Percentiles rank a stretch among this genome's conserved stretches.
Conservation (phyloP, 1,139 yeast genomes). For the Eremothecium coryli region DNA sequence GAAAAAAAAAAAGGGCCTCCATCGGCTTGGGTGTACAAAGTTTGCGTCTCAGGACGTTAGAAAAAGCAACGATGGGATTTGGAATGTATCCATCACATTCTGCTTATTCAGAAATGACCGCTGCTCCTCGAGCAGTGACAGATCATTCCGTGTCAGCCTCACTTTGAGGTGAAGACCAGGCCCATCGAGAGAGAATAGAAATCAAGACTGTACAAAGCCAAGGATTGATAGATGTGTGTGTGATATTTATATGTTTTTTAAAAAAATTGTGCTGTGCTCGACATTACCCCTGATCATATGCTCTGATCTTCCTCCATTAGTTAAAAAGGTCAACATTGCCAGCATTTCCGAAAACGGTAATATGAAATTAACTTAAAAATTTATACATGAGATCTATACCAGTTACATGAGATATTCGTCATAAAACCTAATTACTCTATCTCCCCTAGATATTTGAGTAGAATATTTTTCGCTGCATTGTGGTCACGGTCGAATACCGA, state of each 20-base stretch:
- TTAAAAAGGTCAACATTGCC: conserved; percentile 3
- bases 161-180: no score
- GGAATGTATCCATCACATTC: no score
- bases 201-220: no score
- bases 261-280: no score
- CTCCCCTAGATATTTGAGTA: conserved; percentile 4
- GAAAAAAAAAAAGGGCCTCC: conserved; percentile 3
- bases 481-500: conserved; percentile 3
- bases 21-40: conserved; percentile 1
- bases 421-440: neutral
- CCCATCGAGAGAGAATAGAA: no score
- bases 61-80: neutral
- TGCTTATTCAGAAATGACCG: no score
- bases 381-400: neutral
- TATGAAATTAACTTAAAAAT: conserved; percentile 2
- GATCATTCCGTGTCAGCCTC: no score
- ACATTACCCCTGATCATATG: no score
- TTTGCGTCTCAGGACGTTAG: conserved; percentile 3
- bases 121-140: no score
- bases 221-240: no score
- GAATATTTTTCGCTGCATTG: conserved; percentile 5
- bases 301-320: no score
- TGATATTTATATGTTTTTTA: no score
- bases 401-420: neutral
- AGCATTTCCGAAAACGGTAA: conserved; percentile 5